Percentiles rank a stretch among this genome's conserved stretches.
Evolutionary conservation across 2,329 filamentous ascomycete species (phyloP).

Genomic region (Alternaria infectoria): DNA sequence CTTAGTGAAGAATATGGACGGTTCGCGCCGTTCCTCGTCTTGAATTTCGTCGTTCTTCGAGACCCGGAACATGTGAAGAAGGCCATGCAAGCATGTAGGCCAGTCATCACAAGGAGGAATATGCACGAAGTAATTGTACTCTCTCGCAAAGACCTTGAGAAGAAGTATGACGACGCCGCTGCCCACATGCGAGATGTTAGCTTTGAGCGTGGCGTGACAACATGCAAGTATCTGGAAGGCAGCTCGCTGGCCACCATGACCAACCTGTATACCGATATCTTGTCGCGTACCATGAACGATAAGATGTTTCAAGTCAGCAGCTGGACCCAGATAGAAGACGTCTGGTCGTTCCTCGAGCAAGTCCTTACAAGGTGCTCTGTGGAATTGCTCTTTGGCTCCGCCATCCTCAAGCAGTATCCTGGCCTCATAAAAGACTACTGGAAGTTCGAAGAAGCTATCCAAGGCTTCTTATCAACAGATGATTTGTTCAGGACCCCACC

Average conservation of each 20-base stretch:
- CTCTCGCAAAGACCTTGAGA: conserved; percentile 7
- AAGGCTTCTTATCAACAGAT: conserved; percentile 11
- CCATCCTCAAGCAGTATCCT: conserved; percentile 34
- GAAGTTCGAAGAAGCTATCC: conserved; percentile 29
- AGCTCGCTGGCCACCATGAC: conserved; percentile 7
- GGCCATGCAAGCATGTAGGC: conserved; percentile 18
- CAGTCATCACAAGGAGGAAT: conserved; percentile 1
- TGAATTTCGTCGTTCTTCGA: conserved; percentile 25
- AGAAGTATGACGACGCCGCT: conserved; percentile 1
- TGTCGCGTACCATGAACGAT: conserved; percentile 33
- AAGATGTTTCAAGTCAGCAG: conserved; percentile 38
- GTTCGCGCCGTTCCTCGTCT: conserved; percentile 30
- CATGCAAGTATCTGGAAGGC: conserved; percentile 24
- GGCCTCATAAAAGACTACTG: conserved; percentile 33
- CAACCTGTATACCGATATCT: conserved; percentile 26
- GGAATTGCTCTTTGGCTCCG: conserved; percentile 33
- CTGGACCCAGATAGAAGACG: conserved; percentile 41
- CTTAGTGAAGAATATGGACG: conserved; percentile 31
- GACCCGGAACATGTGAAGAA: conserved; percentile 29
- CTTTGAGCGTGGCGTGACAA: conserved; percentile 3
- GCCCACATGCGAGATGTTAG: too few relatives aligned
- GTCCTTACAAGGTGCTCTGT: conserved; percentile 33
- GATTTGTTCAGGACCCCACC: neutral
- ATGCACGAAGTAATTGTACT: conserved; percentile 24
- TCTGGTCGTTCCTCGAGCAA: conserved; percentile 39